phyloP scores from a whole-genome alignment of 1,139 yeast species.

The Kodamaea plutei region DNA sequence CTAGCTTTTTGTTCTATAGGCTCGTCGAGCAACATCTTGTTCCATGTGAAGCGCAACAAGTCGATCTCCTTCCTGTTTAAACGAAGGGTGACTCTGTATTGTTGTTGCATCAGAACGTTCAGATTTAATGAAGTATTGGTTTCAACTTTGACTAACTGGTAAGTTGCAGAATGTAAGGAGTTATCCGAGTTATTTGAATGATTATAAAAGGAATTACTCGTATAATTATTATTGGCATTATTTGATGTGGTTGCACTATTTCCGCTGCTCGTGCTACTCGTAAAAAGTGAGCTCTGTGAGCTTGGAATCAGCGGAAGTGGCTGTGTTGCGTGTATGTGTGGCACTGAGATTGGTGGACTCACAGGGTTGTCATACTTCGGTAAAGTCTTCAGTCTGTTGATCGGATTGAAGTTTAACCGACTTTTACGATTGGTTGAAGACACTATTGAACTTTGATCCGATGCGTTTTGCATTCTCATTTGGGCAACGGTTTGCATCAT shows the following conservation, averaged over 20 bases:
- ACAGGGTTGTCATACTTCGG: slow-evolving; percentile 7
- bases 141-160: slow-evolving; percentile 42
- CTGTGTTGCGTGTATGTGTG: slow-evolving; percentile 1
- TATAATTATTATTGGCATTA: not conserved
- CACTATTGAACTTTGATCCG: slow-evolving; percentile 8
- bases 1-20: slow-evolving; percentile 18
- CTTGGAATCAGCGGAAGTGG: slow-evolving; percentile 1
- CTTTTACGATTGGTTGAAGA: slow-evolving; percentile 10
- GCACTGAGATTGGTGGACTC: not conserved
- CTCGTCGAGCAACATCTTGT: slow-evolving; percentile 40
- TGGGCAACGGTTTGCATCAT: slow-evolving; percentile 14
- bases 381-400: slow-evolving; percentile 11
- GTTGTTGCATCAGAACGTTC: slow-evolving; percentile 22
- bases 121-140: slow-evolving; percentile 43
- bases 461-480: slow-evolving; percentile 11
- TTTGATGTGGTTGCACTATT: too few relatives aligned
- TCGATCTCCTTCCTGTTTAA: slow-evolving; percentile 35
- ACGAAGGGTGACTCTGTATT: slow-evolving; percentile 25
- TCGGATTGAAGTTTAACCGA: slow-evolving; percentile 13
- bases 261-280: too few relatives aligned
- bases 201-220: slow-evolving; percentile 2
- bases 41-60: slow-evolving; percentile 42
- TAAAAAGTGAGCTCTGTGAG: not conserved
- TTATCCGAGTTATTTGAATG: slow-evolving; percentile 9
- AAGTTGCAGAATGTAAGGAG: slow-evolving; percentile 15